A percentile compares a stretch with the other conserved stretches of the same genome.
Evolutionary conservation across 2,329 filamentous ascomycete species (phyloP).

Genomic region (Fusarium pseudonygamai): DNA sequence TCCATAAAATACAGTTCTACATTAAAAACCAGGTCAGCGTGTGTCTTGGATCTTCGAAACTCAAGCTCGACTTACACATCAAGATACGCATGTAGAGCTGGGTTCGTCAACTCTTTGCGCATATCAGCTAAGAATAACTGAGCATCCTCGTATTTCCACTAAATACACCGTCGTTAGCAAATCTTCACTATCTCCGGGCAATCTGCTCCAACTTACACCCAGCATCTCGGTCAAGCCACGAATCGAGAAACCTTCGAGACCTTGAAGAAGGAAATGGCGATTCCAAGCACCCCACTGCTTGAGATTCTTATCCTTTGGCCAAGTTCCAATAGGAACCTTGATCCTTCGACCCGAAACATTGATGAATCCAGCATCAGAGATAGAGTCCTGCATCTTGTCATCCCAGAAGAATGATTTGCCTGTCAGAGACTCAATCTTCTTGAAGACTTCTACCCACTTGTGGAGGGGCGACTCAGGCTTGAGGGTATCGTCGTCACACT

Average conservation of each 20-base stretch:
- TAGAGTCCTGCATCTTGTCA: conserved; percentile 3
- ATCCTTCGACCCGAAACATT: conserved; percentile 25
- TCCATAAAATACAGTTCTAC: neutral
- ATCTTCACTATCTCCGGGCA: too few species aligned
- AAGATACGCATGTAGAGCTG: conserved; percentile 20
- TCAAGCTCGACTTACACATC: conserved; percentile 4
- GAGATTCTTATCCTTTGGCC: conserved; percentile 45
- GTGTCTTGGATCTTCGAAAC: accelerated
- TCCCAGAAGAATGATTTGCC: conserved; percentile 30
- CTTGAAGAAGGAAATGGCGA: conserved; percentile 35
- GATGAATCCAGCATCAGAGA: conserved; percentile 34
- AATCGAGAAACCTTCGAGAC: conserved; percentile 39
- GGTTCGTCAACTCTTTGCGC: conserved; percentile 26
- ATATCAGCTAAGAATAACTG: conserved; percentile 26
- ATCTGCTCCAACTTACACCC: neutral
- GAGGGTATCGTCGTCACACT: conserved; percentile 42
- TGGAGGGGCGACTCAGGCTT: conserved; percentile 5
- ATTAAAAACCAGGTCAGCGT: accelerated
- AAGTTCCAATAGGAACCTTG: conserved; percentile 39
- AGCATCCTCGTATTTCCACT: conserved; percentile 30
- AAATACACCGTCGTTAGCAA: neutral
- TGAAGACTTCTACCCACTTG: conserved; percentile 17
- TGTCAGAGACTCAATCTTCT: conserved; percentile 8
- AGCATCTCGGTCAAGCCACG: conserved; percentile 35
- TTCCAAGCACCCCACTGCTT: conserved; percentile 43